Percentiles rank a stretch among this genome's conserved stretches.
These are phyloP conservation scores for Colletotrichum salicis DNA, from an alignment of 2,329 filamentous ascomycete genomes.

Conservation along the genomic window DNA sequence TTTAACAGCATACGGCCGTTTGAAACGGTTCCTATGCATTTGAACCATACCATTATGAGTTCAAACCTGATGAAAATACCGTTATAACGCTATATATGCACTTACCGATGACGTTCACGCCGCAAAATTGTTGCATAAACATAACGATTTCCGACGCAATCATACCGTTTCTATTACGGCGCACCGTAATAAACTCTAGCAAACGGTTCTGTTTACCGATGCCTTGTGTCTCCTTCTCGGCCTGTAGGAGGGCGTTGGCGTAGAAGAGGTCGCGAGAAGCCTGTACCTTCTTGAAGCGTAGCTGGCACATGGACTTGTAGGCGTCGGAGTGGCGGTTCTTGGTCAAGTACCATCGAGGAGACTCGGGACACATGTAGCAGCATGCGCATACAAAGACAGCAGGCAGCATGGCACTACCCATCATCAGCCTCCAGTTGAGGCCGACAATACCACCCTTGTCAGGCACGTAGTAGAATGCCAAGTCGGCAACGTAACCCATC, in stretches of 20 bases:
- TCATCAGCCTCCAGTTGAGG: constrained; percentile 75
- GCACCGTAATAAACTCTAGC: constrained; percentile 52
- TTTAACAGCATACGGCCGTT: not conserved
- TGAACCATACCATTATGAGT: no score
- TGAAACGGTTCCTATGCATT: no score
- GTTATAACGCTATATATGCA: not conserved
- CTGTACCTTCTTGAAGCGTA: constrained; percentile 64
- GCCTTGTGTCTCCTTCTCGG: constrained; percentile 62
- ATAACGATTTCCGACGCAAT: constrained; percentile 71
- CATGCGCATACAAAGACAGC: constrained; percentile 66
- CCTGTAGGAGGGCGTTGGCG: constrained; percentile 66
- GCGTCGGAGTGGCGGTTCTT: constrained; percentile 59
- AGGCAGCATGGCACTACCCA: constrained; percentile 73
- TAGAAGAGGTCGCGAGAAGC: constrained; percentile 67
- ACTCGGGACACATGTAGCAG: constrained; percentile 62
- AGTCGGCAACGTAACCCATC: constrained; percentile 68
- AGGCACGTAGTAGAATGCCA: constrained; percentile 68
- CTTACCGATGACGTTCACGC: not conserved
- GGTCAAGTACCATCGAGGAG: constrained; percentile 62
- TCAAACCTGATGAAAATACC: no score
- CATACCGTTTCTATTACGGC: constrained; percentile 70
- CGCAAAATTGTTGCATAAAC: constrained; percentile 68
- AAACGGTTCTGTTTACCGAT: constrained; percentile 59
- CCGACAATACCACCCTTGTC: constrained; percentile 63
- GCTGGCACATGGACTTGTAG: constrained; percentile 55